These are phyloP conservation scores for Crithidia expoeki DNA, from an alignment of 208 protist genomes.

Conservation along the genomic window DNA sequence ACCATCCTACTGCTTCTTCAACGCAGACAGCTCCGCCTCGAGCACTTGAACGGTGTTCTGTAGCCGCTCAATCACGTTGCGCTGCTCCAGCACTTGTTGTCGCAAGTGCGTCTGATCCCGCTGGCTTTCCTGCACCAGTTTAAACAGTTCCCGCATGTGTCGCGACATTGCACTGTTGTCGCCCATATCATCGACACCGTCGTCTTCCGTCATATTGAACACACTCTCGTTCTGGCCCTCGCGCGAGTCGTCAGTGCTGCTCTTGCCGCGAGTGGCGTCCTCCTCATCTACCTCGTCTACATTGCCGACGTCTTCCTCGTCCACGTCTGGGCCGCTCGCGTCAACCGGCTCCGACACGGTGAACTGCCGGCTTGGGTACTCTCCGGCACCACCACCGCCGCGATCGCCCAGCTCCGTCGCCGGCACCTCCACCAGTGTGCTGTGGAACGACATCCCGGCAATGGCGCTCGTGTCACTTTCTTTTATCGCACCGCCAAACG, in stretches of 20 bases:
- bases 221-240: constrained; percentile 51
- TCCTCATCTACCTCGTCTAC: constrained; percentile 33
- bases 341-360: constrained; percentile 7
- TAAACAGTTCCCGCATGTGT: constrained; percentile 44
- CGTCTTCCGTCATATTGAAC: constrained; percentile 42
- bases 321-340: constrained; percentile 15
- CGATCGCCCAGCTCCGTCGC: constrained; percentile 19
- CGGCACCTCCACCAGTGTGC: constrained; percentile 17
- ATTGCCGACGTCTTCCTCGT: constrained; percentile 20
- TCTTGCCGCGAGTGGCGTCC: constrained; percentile 23
- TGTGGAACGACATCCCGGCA: constrained; percentile 25
- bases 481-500: background rate
- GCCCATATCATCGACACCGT: constrained; percentile 32
- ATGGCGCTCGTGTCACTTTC: constrained; percentile 9
- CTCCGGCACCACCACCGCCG: background rate
- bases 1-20: constrained; percentile 31
- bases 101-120: constrained; percentile 37
- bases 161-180: constrained; percentile 30
- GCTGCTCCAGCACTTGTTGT: constrained; percentile 34
- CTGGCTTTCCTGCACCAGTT: constrained; percentile 43
- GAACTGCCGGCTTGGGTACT: constrained; percentile 11
- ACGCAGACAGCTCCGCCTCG: constrained; percentile 25
- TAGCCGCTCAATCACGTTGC: constrained; percentile 30
- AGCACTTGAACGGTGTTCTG: constrained; percentile 25
- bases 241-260: constrained; percentile 32